Evolutionary conservation across 208 protist genomes (phyloP).

Genomic region (Trypanosoma brucei): DNA sequence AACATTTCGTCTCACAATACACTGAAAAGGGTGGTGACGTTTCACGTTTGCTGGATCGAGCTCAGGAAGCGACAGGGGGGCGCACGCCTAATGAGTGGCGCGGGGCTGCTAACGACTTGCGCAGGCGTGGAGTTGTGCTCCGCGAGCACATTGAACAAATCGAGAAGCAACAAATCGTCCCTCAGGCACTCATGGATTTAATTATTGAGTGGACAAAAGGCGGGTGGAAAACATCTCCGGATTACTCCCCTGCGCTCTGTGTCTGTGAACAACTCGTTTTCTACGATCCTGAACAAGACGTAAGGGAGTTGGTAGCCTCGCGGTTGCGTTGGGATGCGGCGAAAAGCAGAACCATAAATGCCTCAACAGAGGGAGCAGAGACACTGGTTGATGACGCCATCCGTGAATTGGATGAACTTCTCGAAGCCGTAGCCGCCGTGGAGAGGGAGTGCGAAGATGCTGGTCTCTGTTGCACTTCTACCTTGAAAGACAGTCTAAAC

Average conservation of each 20-base stretch:
- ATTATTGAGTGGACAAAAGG: conserved; percentile 29
- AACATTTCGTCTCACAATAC: conserved; percentile 29
- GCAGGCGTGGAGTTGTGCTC: conserved; percentile 27
- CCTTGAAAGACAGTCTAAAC: conserved; percentile 3
- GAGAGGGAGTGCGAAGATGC: conserved; percentile 15
- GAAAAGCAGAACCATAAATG: too few relatives aligned
- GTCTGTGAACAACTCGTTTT: conserved; percentile 20
- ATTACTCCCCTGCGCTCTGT: conserved; percentile 24
- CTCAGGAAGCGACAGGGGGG: conserved; percentile 22
- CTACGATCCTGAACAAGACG: conserved; percentile 2
- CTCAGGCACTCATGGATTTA: conserved; percentile 11
- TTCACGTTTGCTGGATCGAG: conserved; percentile 37
- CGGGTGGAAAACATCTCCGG: conserved; percentile 33
- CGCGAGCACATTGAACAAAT: conserved; percentile 25
- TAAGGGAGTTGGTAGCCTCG: background rate
- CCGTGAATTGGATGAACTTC: conserved; percentile 6
- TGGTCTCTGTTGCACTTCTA: conserved; percentile 19
- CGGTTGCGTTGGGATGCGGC: background rate
- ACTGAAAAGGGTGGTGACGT: conserved; percentile 28
- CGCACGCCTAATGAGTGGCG: conserved; percentile 50
- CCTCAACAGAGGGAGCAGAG: background rate
- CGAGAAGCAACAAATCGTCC: conserved; percentile 20
- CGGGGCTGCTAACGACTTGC: conserved; percentile 27
- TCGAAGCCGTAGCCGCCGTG: background rate
- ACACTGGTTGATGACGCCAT: background rate